Percentiles rank a stretch among this genome's conserved stretches.
Conservation (phyloP, 1,139 yeast species). For the Hanseniaspora gamundiae region DNA sequence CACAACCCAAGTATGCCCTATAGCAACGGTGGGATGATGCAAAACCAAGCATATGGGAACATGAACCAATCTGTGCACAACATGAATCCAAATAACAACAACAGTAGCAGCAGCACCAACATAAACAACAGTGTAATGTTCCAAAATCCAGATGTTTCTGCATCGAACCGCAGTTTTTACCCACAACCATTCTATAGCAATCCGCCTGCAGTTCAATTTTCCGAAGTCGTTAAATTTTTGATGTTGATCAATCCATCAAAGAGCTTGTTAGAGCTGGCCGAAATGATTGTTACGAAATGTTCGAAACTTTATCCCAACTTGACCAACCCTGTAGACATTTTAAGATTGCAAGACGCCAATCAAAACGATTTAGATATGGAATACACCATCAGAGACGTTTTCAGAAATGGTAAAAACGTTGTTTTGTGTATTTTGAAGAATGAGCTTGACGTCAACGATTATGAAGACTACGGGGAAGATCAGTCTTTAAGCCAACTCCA, state of each 20-base stretch:
- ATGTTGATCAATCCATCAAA: constrained; percentile 43
- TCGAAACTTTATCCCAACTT: constrained; percentile 47
- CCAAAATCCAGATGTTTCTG: neutral
- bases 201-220: neutral
- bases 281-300: constrained; percentile 40
- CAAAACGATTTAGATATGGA: constrained; percentile 73
- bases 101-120: neutral
- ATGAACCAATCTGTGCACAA: too few species aligned
- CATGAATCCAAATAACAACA: neutral
- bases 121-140: neutral
- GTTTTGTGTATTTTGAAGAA: constrained; percentile 43
- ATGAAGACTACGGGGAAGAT: constrained; percentile 2
- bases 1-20: neutral
- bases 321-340: constrained; percentile 39
- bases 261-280: constrained; percentile 35
- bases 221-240: constrained; percentile 33
- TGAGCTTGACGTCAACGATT: constrained; percentile 21
- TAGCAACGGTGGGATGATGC: neutral
- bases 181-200: neutral
- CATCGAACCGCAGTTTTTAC: constrained; percentile 1
- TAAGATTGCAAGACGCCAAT: constrained; percentile 49
- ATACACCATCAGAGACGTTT: constrained; percentile 49
- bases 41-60: neutral
- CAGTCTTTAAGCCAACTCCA: constrained; percentile 7
- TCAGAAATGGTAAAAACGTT: constrained; percentile 37